Base-by-base conservation (phyloP, 1,139 yeast genomes). In the Pichia sp. region DNA sequence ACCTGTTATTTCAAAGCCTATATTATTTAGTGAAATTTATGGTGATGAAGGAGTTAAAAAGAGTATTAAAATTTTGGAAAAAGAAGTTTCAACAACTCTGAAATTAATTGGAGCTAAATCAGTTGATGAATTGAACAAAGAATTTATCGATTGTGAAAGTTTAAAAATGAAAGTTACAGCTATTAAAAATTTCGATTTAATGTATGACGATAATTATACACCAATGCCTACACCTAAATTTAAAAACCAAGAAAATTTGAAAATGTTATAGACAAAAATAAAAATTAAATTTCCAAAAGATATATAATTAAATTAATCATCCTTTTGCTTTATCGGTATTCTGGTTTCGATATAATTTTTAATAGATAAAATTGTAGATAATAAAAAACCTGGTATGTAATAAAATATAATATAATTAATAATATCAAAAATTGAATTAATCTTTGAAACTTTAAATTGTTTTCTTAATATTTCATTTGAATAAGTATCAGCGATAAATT, bases 1-100 rank as follows among this genome's bases (percentile, higher is more conserved):
- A 50, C 86, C 82, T n/a, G 86, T 87, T 11, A 66, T 82, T 35
- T 86, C 86, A 6, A 71, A 86, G 59, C 83, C 86, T 1, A 78
- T 81, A 63, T 64, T 81, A 35, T 81, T 80, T 56, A 80, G 80
- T 74, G 75, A 83, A 7, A 72, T 84, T 2, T 82, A 82, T 58
- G 88, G 88, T 5, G 83, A 78, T 47, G 74, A 67, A 2, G 86
- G 86, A 7, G 80, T 78, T 10, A 71, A 66, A 51, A 73, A 70
- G 57, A 78, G 79, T 4, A 68, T 76, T 45, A 75, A 73, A 50
- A 64, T 77, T 4, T 66, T 78, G 54, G 72, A 72, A 56, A 76
- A 70, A 40, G 82, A 78, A 55, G 66, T 78, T 67, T 56, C 64
- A 31, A 73, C 75, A 73, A 71, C 75, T 52, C 74, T 78, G 79